Conservation (phyloP, 305 asterid species). For the Euphrasia arctica region DNA sequence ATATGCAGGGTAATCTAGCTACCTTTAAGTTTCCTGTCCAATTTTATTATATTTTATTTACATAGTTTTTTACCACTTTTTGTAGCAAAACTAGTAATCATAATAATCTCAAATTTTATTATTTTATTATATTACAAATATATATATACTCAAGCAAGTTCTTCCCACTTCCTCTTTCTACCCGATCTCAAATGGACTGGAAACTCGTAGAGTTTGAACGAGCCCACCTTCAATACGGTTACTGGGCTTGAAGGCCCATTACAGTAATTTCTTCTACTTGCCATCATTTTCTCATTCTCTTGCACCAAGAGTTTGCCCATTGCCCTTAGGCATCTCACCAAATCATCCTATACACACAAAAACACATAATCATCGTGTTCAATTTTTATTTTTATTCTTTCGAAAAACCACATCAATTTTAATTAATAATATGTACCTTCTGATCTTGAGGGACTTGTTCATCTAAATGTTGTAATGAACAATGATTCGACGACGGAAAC, state of each 20-base stretch:
- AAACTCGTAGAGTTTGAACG: constrained; percentile 18
- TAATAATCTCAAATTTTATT: background rate
- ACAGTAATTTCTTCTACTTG: constrained; percentile 17
- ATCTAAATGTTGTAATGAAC: constrained; percentile 27
- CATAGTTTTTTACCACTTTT: background rate
- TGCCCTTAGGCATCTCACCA: constrained; percentile 42
- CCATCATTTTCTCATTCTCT: constrained; percentile 8
- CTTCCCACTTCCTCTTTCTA: constrained; percentile 47
- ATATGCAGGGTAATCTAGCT: constrained; percentile 55
- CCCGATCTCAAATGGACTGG: constrained; percentile 14
- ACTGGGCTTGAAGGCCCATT: constrained; percentile 57
- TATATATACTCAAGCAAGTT: constrained; percentile 12
- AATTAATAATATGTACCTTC: constrained; percentile 30
- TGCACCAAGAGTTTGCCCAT: constrained; percentile 27
- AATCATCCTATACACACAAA: constrained; percentile 36
- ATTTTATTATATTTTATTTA: background rate
- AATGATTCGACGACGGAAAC: constrained; percentile 13
- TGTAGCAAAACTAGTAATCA: constrained; percentile 1
- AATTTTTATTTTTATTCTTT: background rate
- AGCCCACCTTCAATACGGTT: constrained; percentile 40
- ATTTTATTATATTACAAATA: background rate
- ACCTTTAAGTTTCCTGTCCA: constrained; percentile 17
- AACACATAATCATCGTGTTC: background rate
- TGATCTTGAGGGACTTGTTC: constrained; percentile 43
- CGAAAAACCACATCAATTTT: background rate